These are phyloP conservation scores for Chalciporus chontae DNA, from an alignment of 768 basidiomycete species.

Conservation along the genomic window DNA sequence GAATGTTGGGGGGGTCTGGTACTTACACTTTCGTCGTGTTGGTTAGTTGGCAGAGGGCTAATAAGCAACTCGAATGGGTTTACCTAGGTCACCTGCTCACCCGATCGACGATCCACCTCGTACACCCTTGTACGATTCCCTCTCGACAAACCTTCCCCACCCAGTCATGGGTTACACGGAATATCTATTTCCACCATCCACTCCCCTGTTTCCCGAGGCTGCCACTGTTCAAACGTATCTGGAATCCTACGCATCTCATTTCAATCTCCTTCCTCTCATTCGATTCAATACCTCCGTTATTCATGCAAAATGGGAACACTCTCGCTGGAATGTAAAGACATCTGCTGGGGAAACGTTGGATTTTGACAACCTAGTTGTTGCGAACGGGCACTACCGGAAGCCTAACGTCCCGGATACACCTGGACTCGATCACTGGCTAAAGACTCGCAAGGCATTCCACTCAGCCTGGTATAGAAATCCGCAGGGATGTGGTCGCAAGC, in stretches of 20 bases:
- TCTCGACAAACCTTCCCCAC: conserved; percentile 82
- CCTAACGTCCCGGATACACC: conserved; percentile 61
- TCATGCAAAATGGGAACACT: conserved; percentile 37
- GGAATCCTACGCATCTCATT: conserved; percentile 58
- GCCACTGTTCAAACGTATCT: conserved; percentile 65
- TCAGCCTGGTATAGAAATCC: conserved; percentile 67
- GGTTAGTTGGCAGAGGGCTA: neutral
- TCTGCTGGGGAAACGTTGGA: conserved; percentile 33
- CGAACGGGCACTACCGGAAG: conserved; percentile 70
- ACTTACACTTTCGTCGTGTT: conserved; percentile 24
- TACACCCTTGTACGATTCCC: conserved; percentile 73
- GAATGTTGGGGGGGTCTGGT: conserved; percentile 79
- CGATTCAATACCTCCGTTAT: conserved; percentile 57
- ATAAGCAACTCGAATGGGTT: neutral
- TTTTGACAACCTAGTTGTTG: conserved; percentile 69
- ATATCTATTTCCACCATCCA: conserved; percentile 67
- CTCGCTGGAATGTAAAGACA: conserved; percentile 49
- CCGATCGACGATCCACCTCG: conserved; percentile 50
- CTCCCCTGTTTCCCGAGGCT: conserved; percentile 66
- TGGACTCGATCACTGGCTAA: conserved; percentile 60
- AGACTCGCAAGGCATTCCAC: conserved; percentile 51
- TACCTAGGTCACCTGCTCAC: conserved; percentile 52
- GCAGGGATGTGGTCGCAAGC: conserved; percentile 31
- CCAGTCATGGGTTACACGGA: conserved; percentile 68
- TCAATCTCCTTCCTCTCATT: conserved; percentile 59